Percentiles rank a stretch among this genome's conserved stretches.
Conservation (phyloP, 257 asterid species). For the Datura wrightii region DNA sequence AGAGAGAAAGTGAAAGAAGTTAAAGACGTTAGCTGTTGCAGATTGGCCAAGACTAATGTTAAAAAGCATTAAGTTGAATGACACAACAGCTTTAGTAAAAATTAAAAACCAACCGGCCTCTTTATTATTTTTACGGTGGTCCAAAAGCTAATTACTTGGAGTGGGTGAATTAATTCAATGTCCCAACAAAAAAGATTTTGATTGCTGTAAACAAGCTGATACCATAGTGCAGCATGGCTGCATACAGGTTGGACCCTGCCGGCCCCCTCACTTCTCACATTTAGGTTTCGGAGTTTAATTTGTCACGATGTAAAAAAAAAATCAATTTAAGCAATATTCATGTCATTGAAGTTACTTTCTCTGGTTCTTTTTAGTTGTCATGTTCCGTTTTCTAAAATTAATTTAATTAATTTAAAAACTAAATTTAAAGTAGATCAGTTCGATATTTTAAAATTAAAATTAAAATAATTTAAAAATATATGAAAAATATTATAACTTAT, state of each 20-base stretch:
- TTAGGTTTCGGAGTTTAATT: neutral
- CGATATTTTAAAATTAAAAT: no score
- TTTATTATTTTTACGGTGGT: conserved; percentile 13
- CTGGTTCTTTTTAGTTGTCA: no score
- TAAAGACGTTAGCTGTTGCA: neutral
- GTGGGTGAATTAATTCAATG: neutral
- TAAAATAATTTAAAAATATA: no score
- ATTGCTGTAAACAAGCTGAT: neutral
- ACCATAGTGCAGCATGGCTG: neutral
- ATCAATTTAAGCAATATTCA: no score
- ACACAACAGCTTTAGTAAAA: conserved; percentile 27
- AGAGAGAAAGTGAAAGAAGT: neutral
- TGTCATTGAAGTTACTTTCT: no score
- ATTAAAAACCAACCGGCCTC: neutral
- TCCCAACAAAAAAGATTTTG: neutral
- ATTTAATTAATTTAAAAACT: no score
- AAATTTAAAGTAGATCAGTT: no score
- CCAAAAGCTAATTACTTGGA: conserved; percentile 7
- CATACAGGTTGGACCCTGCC: neutral
- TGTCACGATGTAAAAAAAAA: no score
- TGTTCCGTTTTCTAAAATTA: no score
- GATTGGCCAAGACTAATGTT: neutral
- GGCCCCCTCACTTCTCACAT: neutral
- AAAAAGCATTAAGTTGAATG: conserved; percentile 16
- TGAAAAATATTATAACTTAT: no score